A percentile compares a stretch with the other conserved stretches of the same genome.
Evolutionary conservation across 495 filamentous ascomycete species (phyloP).

Genomic region (Podospora australis): DNA sequence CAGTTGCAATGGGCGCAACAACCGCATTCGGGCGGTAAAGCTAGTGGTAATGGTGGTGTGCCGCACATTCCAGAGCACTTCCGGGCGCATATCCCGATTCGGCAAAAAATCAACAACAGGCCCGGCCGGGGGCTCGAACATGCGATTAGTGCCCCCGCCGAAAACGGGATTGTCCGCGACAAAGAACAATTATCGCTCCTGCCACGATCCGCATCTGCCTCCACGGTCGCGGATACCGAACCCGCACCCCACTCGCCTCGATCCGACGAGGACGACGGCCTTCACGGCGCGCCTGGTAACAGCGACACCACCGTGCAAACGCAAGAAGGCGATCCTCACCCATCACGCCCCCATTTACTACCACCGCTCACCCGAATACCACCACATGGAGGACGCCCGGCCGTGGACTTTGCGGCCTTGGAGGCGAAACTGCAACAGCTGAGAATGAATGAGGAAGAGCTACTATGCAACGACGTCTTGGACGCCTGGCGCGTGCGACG

Average conservation of each 20-base stretch:
- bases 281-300: slow-evolving; percentile 7
- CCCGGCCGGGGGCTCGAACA: not conserved
- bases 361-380: not conserved
- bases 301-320: slow-evolving; percentile 15
- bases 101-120: slow-evolving; percentile 2
- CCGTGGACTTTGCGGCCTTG: slow-evolving; percentile 9
- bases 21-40: too few relatives aligned
- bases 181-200: slow-evolving; percentile 13
- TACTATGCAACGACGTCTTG: slow-evolving; percentile 11
- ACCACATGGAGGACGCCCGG: slow-evolving; percentile 5
- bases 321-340: slow-evolving; percentile 7
- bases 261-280: slow-evolving; percentile 8
- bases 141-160: slow-evolving; percentile 6
- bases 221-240: slow-evolving; percentile 17
- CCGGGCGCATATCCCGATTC: slow-evolving; percentile 7
- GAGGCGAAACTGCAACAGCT: slow-evolving; percentile 16
- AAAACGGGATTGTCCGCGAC: slow-evolving; percentile 10
- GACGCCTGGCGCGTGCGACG: too few relatives aligned
- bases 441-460: slow-evolving; percentile 8
- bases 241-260: slow-evolving; percentile 6
- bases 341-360: too few relatives aligned
- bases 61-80: slow-evolving; percentile 8
- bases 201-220: slow-evolving; percentile 11
- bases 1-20: not conserved
- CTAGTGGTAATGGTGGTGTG: too few relatives aligned